phyloP scores from a whole-genome alignment of 805 yeast species.

The Lipomyces yamadae region DNA sequence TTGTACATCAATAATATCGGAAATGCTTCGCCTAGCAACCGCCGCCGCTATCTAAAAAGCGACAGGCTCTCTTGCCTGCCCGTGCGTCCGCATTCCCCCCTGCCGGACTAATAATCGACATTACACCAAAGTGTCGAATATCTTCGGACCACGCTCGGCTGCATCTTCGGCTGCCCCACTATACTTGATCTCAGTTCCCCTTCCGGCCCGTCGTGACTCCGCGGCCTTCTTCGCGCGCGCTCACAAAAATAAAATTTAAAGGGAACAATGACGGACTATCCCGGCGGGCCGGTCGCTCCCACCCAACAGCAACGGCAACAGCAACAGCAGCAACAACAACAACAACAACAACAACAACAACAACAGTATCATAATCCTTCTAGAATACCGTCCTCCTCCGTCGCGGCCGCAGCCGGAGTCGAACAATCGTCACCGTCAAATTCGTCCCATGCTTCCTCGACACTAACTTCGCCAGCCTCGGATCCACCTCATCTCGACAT shows the following conservation, averaged over 20 bases:
- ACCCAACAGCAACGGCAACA: neutral
- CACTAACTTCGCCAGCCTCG: constrained; percentile 16
- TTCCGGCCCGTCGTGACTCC: constrained; percentile 10
- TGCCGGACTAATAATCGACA: neutral
- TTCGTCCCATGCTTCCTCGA: constrained; percentile 18
- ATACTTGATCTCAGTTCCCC: constrained; percentile 1
- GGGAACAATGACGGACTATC: constrained; percentile 19
- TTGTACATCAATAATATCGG: neutral
- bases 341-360: neutral
- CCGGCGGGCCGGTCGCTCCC: constrained; percentile 22
- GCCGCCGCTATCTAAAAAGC: neutral
- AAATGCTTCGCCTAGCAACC: neutral
- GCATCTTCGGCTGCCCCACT: neutral
- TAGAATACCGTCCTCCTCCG: neutral
- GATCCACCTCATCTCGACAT: constrained; percentile 62
- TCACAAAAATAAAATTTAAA: neutral
- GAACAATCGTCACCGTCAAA: constrained; percentile 3
- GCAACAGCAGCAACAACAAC: too few species aligned
- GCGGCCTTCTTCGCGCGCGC: constrained; percentile 8
- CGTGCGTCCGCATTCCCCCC: neutral
- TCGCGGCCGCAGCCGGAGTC: constrained; percentile 2
- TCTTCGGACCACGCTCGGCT: neutral
- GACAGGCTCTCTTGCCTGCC: neutral
- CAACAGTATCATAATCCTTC: neutral
- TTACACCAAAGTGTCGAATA: neutral